Evolutionary conservation across 169 alveolate species (phyloP), one percentile per base, ranked within the genome.

Genomic region (Theileria annulata): DNA sequence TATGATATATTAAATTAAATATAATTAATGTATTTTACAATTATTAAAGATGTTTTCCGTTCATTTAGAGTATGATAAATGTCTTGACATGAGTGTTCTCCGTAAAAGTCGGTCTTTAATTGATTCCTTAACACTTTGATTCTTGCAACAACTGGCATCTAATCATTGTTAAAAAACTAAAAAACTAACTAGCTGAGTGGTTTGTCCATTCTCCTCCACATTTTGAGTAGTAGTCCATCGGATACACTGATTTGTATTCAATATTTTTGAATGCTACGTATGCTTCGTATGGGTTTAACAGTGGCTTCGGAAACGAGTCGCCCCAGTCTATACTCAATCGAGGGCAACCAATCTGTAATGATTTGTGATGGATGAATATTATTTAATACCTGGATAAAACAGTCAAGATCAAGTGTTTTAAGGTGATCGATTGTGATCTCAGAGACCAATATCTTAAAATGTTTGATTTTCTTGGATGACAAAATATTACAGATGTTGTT

Each of bases 251-350:
- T 63, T 49, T 80, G 71, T 93, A 91, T 9, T 72, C 80, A 21
- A 85, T 80, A 42, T 79, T 83, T 5, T 95, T 95, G 67, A 97
- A 91, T 23, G 98, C 97, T 19, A 97, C 99, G 83, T 92, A 96
- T 8, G 98, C 98, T 89, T 98, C 99, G 92, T 98, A 98, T 35
- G 99, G 97, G 71, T 96, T 96, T 79, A 98, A 90, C 62, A 97
- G 86, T 8, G 99, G 99, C 68, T 93, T 93, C 15, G 82, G 64
- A 77, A 94, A 97, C 66, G 91, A 88, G 48, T 92, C 94, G 0
- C 99, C 99, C 99, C 99, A 98, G 86, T 98, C 99, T 66, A 98
- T 95, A 12, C 99, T 95, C 42, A 98, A 92, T 60, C 99, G 92
- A 12, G 99, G 99, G 77, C 99, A 98, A 3, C 99, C 99, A 19